Evolutionary conservation across 306 rosid genomes (phyloP), one percentile per base, ranked within the genome.

Genomic region (Glycine soja): DNA sequence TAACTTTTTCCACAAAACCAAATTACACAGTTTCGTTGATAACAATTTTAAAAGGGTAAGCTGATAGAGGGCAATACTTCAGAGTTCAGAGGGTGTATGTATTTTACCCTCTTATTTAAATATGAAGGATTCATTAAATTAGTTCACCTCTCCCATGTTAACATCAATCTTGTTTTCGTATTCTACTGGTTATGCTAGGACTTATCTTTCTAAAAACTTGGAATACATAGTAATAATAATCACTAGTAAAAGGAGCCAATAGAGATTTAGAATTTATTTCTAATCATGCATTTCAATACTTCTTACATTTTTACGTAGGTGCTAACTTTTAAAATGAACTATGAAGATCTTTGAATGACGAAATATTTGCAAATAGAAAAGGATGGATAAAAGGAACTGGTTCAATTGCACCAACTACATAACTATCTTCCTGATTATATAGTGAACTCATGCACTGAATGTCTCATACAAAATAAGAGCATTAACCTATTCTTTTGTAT

Each of bases 401-500:
- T 62, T 62, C 8, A 2, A 32, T 32, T 62, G 7, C 14, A 19
- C 64, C 36, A 58, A 8, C 34, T 18, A 58, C 15, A 30, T 30
- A 11, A 24, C 10, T 30, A 12, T 11, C 34, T 68, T 68, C 6
- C n/a, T 42, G 5, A 16, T 43, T 67, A n/a, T 66, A 40, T 40
- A n/a, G 24, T 67, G 72, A 67, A 42, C 1, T 1, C 36, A 9
- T 48, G 18, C 43, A 24, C 43, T 34, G n/a, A 5, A 24, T 10
- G 7, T 70, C 57, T 47, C 75, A 11, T 12, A 6, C 5, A 18
- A 19, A 47, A 19, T 70, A 50, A 54, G 7, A 79, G 30, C 51
- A 78, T 64, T 43, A 34, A 58, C 19, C 48, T 73, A 66, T 36
- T 52, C 59, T 53, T 43, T 32, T 63, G 75, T 46, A 47, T 53